phyloP scores from a whole-genome alignment of 345 rosid species.

The Salix viminalis region DNA sequence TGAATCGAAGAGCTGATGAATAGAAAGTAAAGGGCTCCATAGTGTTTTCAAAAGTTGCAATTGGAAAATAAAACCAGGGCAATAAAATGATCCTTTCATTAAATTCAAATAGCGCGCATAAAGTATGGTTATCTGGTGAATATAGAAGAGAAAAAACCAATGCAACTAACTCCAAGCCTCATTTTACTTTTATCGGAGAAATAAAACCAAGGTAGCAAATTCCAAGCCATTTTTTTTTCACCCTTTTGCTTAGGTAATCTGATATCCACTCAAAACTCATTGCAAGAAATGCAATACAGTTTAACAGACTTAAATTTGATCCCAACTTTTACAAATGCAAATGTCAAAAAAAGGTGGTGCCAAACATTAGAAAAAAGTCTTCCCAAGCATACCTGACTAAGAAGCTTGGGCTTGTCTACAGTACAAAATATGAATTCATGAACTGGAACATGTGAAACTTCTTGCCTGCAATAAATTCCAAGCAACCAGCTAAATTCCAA shows the following conservation, averaged over 20 bases:
- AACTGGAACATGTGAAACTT: slow-evolving; percentile 28
- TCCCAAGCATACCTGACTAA: slow-evolving; percentile 52
- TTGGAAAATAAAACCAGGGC: neutral
- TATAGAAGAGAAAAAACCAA: neutral
- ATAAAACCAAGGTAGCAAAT: neutral
- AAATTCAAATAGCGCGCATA: neutral
- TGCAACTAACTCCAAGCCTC: neutral
- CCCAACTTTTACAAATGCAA: neutral
- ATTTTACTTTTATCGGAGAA: neutral
- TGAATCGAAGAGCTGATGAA: neutral
- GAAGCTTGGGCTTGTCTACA: slow-evolving; percentile 68
- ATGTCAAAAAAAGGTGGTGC: neutral
- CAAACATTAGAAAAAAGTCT: neutral
- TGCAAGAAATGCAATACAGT: neutral
- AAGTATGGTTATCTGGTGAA: neutral
- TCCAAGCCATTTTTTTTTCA: neutral
- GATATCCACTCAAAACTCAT: neutral
- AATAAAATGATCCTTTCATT: neutral
- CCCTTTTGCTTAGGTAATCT: neutral
- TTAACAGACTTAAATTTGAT: neutral
- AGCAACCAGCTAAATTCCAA: slow-evolving; percentile 11
- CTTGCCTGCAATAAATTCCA: slow-evolving; percentile 45
- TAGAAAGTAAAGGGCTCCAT: neutral
- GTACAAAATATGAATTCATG: slow-evolving; percentile 76
- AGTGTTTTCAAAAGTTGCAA: neutral